A percentile compares a stretch with the other conserved stretches of the same genome.
phyloP scores from a whole-genome alignment of 768 basidiomycete species.

The Clathrus columnatus region DNA sequence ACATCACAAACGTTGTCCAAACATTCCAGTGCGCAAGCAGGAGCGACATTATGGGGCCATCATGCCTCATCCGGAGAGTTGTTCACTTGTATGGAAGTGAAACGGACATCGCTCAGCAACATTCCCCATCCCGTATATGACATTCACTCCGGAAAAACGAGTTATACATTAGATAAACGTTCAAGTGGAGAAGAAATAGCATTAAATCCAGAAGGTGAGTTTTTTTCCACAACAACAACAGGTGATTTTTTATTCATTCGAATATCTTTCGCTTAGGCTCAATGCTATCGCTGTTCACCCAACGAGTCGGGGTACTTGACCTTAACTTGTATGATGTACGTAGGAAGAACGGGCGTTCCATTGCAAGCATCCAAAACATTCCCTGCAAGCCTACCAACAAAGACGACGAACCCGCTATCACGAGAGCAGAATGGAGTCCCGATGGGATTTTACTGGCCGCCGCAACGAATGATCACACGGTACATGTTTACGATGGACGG shows the following conservation, averaged over 20 bases:
- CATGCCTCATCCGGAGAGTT: conserved; percentile 30
- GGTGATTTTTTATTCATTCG: background rate
- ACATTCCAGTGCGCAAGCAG: conserved; percentile 25
- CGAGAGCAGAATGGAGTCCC: conserved; percentile 43
- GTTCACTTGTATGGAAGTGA: conserved; percentile 49
- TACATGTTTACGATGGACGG: conserved; percentile 57
- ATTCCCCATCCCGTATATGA: conserved; percentile 43
- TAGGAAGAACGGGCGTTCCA: conserved; percentile 17
- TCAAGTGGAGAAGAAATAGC: conserved; percentile 49
- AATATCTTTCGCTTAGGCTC: conserved; percentile 12
- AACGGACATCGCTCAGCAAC: conserved; percentile 24
- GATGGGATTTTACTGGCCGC: conserved; percentile 54
- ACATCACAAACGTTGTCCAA: conserved; percentile 6
- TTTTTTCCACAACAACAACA: conserved; percentile 1
- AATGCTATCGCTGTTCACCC: conserved; percentile 23
- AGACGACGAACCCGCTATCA: conserved; percentile 34
- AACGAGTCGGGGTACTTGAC: conserved; percentile 21
- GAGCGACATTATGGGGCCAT: conserved; percentile 46
- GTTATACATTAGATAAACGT: conserved; percentile 32
- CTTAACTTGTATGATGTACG: conserved; percentile 48
- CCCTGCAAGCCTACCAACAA: conserved; percentile 29
- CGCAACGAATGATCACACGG: conserved; percentile 48
- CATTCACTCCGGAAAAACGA: conserved; percentile 16
- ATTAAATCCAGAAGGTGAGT: conserved; percentile 37
- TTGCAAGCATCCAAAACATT: conserved; percentile 22